Conservation (phyloP, 305 asterid genomes). For the Solanum hybrid region DNA sequence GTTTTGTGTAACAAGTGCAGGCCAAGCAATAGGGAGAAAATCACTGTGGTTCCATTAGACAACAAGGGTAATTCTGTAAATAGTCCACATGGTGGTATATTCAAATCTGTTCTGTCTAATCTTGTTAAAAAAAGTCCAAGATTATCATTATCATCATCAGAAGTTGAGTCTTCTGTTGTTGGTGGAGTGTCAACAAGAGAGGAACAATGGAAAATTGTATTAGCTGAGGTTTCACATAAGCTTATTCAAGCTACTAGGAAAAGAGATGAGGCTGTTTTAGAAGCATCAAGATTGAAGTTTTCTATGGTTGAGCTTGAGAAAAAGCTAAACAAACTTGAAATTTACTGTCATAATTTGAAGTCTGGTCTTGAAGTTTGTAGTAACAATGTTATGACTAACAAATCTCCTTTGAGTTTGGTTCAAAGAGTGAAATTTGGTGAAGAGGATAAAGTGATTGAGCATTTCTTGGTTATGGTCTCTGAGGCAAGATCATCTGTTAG, state of each 20-base stretch:
- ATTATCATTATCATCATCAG: conserved; percentile 13
- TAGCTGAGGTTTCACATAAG: conserved; percentile 72
- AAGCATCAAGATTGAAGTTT: conserved; percentile 66
- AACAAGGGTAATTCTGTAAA: conserved; percentile 31
- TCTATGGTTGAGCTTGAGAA: conserved; percentile 86
- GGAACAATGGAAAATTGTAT: conserved; percentile 75
- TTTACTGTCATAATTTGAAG: conserved; percentile 68
- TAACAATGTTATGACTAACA: conserved; percentile 5
- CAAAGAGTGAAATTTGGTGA: conserved; percentile 40
- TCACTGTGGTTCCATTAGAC: conserved; percentile 55
- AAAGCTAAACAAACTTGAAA: conserved; percentile 76
- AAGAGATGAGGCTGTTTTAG: conserved; percentile 74
- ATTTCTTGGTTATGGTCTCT: conserved; percentile 61
- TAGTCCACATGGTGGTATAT: conserved; percentile 48
- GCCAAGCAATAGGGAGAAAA: conserved; percentile 61
- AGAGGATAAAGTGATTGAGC: conserved; percentile 48
- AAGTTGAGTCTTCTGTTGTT: conserved; percentile 14
- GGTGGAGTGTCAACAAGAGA: conserved; percentile 13
- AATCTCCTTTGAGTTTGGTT: conserved; percentile 17
- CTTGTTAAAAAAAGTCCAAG: conserved; percentile 61
- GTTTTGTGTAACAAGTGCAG: conserved; percentile 86
- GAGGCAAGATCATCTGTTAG: conserved; percentile 66
- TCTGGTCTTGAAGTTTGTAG: conserved; percentile 58
- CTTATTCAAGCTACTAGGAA: conserved; percentile 59
- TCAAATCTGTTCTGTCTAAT: conserved; percentile 53